Evolutionary conservation across 1,284 basidiomycete species (phyloP).

Genomic region (Fomitopsis pinicola): DNA sequence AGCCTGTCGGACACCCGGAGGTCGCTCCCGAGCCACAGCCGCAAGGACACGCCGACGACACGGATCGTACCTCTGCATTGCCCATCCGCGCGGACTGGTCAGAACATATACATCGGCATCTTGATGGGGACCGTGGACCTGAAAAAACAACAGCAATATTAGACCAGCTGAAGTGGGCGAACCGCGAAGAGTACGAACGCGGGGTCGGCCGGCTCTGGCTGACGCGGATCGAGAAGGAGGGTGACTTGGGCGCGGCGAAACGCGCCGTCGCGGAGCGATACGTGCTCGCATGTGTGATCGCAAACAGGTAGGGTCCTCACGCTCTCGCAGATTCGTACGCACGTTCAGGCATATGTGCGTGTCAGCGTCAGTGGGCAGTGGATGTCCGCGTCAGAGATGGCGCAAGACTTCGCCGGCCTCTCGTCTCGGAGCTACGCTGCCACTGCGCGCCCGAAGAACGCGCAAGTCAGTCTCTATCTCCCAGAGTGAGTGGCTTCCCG

Average conservation of each 20-base stretch:
- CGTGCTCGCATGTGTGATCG: slow-evolving; percentile 59
- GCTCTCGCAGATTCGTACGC: background rate
- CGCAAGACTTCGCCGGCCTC: slow-evolving; percentile 56
- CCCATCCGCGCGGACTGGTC: slow-evolving; percentile 61
- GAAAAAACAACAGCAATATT: slow-evolving; percentile 17
- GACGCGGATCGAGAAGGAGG: slow-evolving; percentile 38
- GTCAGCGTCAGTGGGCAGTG: slow-evolving; percentile 60
- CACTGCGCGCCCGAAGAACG: slow-evolving; percentile 14
- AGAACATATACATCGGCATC: slow-evolving; percentile 39
- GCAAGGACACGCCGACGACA: background rate
- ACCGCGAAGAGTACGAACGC: slow-evolving; percentile 62
- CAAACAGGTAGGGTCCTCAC: slow-evolving; percentile 49
- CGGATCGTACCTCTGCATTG: background rate
- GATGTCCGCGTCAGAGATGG: slow-evolving; percentile 62
- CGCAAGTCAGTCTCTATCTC: slow-evolving; percentile 51
- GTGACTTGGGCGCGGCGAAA: slow-evolving; percentile 38
- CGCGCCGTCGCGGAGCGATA: slow-evolving; percentile 53
- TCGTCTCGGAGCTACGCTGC: slow-evolving; percentile 17
- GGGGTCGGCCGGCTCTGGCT: slow-evolving; percentile 68
- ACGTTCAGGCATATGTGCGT: background rate
- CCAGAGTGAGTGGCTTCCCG: slow-evolving; percentile 43
- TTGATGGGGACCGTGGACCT: slow-evolving; percentile 1
- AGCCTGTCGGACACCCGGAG: slow-evolving; percentile 50
- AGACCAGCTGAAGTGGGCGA: slow-evolving; percentile 47
- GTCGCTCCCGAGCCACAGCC: background rate